A percentile compares a stretch with the other conserved stretches of the same genome.
Evolutionary conservation across 2,329 filamentous ascomycete genomes (phyloP).

Genomic region (Biscogniauxia marginata): DNA sequence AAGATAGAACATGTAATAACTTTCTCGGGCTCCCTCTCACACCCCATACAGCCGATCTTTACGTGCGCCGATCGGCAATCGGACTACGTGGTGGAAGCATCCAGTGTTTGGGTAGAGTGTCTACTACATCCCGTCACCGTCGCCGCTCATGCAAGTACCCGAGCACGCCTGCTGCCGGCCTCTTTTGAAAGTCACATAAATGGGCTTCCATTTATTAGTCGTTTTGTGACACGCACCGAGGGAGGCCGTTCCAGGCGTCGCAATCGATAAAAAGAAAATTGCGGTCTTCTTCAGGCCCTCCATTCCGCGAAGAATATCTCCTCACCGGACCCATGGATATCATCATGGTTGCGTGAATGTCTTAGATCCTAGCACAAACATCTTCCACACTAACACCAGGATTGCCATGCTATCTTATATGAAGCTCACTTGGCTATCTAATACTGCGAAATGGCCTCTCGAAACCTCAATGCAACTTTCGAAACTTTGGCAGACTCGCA

Average conservation of each 20-base stretch:
- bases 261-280: constrained; percentile 17
- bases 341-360: constrained; percentile 23
- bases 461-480: constrained; percentile 13
- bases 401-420: not conserved
- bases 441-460: constrained; percentile 17
- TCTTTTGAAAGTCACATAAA: constrained; percentile 18
- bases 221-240: constrained; percentile 13
- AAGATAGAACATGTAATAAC: not conserved
- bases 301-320: constrained; percentile 11
- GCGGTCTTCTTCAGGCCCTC: constrained; percentile 10
- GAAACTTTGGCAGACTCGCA: constrained; percentile 16
- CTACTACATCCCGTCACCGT: constrained; percentile 4
- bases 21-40: not conserved
- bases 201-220: constrained; percentile 18
- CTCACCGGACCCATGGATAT: constrained; percentile 14
- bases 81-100: not conserved
- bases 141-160: constrained; percentile 22
- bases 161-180: constrained; percentile 18
- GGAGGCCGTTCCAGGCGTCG: constrained; percentile 15
- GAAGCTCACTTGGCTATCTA: constrained; percentile 4
- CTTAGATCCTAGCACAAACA: constrained; percentile 23
- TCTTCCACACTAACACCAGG: constrained; percentile 1
- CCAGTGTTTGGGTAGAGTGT: not conserved
- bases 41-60: not conserved
- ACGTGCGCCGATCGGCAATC: not conserved